Evolutionary conservation across 2,329 filamentous ascomycete genomes (phyloP).

Genomic region (Teratosphaeria nubilosa): DNA sequence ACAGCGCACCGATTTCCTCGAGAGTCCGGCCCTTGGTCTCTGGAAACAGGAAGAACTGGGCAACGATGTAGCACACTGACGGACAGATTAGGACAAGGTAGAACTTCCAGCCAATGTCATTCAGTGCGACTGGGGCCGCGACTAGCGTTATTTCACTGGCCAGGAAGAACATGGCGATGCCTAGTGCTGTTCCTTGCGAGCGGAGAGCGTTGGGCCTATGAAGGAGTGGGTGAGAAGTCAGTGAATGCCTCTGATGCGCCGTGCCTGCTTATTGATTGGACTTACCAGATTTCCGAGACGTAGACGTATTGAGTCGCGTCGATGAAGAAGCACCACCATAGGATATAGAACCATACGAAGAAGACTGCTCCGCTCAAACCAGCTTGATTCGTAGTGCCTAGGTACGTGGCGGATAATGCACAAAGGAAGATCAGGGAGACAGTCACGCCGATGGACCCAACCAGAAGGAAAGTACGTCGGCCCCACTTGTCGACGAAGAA

Average conservation of each 20-base stretch:
- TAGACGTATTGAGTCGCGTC: constrained; percentile 41
- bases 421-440: constrained; percentile 32
- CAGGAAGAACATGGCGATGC: constrained; percentile 27
- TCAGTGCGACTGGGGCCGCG: constrained; percentile 16
- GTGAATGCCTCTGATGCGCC: neutral
- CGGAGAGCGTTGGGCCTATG: constrained; percentile 29
- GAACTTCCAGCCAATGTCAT: constrained; percentile 15
- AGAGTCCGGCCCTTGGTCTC: constrained; percentile 24
- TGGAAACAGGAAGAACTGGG: constrained; percentile 10
- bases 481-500: constrained; percentile 31
- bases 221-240: constrained; percentile 29
- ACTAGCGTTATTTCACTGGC: constrained; percentile 28
- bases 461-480: constrained; percentile 34
- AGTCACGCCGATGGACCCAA: constrained; percentile 32
- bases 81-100: constrained; percentile 7
- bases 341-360: constrained; percentile 32
- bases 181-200: constrained; percentile 28
- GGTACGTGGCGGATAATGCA: constrained; percentile 27
- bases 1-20: constrained; percentile 27
- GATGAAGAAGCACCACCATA: constrained; percentile 34
- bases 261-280: neutral
- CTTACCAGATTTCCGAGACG: constrained; percentile 1
- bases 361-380: constrained; percentile 30
- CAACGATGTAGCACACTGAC: neutral
- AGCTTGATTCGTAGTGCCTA: constrained; percentile 25